Evolutionary conservation across 129 eudicot genomes (phyloP), one percentile per base, ranked within the genome.

Genomic region (Kitagawia praeruptora): DNA sequence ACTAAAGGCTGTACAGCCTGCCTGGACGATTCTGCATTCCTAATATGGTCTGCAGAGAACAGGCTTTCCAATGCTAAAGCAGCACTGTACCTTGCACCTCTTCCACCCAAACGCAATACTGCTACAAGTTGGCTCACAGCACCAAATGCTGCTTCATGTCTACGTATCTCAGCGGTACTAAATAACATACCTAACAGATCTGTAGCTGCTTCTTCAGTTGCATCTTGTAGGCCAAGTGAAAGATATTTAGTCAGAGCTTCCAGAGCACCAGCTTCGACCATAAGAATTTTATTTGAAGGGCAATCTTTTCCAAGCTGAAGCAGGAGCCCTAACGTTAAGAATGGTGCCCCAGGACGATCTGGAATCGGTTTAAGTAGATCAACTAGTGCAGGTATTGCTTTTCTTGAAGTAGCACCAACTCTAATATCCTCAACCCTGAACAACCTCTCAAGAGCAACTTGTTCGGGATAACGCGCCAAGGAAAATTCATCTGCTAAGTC

Each of bases 271-370:
- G 98, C 87, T 77, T 96, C 99, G 8, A 96, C 99, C 99, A 96
- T 96, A 70, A 85, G 94, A 84, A 84, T 87, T 83, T 86, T 93
- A 82, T 96, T 96, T n/a, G 97, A 85, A 40, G 93, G 90, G 80
- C 91, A 87, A 69, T 90, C 98, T 81, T 82, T 89, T 34, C 93
- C 94, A 27, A 96, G 99, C 81, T 92, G 99, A 76, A 88, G 89
- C 77, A 96, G 87, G 85, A 90, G 91, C 76, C 95, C 91, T 4
- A 96, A 89, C 47, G 99, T 86, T 15, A 96, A 88, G 80, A 89
- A 92, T 69, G 99, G 99, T 38, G 99, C 99, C 31, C 99, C 98
- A 0, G 99, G 99, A 51, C 99, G 96, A 79, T 96, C 96, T 1
- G 99, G 99, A 53, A 90, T 92, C 48, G 99, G 99, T 79, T 92